Evolutionary conservation across 1,284 basidiomycete genomes (phyloP), one percentile per base, ranked within the genome.

Genomic region (Ceratobasidium sp.): DNA sequence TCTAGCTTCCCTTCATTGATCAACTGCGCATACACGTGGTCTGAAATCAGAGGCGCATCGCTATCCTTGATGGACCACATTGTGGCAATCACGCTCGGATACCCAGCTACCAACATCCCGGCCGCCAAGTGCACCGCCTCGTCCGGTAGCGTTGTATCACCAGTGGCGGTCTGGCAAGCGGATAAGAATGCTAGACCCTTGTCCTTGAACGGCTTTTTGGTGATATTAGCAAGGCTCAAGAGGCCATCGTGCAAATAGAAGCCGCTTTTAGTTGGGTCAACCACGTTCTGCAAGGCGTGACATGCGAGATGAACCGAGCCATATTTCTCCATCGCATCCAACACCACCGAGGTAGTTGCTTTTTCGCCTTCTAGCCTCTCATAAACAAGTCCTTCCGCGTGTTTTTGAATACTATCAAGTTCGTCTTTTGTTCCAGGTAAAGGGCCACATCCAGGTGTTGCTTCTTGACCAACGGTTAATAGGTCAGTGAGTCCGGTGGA

Each of bases 1-100:
- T 58, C 32, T 9, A 38, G 57, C 2, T 5, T 13, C 14, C n/a
- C 35, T 11, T 13, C n/a, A 5, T 41, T 6, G 21, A 58, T 2
- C n/a, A 58, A 6, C 5, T 32, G 41, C 18, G 38, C 6, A n/a
- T 58, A 58, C 5, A 58, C 57, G n/a, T 52, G 13, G 50, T 28
- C 50, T 52, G 50, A 3, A 13, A 52, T 28, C 4, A 52, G 21
- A 4, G 50, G 57, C 13, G 57, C 57, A 35, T 59, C 57, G 8
- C 4, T 14, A 14, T 59, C 57, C 6, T 9, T 43, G n/a, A 71
- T 61, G 6, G 50, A 47, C 67, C 67, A 70, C 67, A 70, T 70
- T 18, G 57, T 59, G 7, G 57, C 57, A 21, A 59, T 43, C 14
- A 59, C 57, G 11, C 1, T 41, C 18, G 32, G 57, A 26, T 59